Base-by-base conservation (phyloP, 306 rosid genomes). In the Lablab purpureus region DNA sequence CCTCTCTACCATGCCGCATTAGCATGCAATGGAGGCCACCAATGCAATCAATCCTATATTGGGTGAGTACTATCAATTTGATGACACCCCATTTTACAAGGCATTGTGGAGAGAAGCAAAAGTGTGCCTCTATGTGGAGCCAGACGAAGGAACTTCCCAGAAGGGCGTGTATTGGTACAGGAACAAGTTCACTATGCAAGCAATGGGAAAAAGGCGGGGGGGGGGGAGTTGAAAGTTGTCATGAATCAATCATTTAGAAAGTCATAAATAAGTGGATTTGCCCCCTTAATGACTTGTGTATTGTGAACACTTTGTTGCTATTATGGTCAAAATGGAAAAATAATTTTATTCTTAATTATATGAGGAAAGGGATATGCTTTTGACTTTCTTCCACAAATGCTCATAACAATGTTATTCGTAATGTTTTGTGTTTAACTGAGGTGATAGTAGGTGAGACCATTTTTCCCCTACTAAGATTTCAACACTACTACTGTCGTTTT, bases 101-200 rank as follows among this genome's bases (percentile, higher is more conserved):
- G 96, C 98, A n/a, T 0, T 88, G 67, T 94, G 97, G 96, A 89
- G 96, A 76, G 98, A 91, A 82, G 90, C 93, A 2, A 90, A 59
- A 77, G 96, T 91, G 88, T 94, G 96, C 40, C 65, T 87, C 22
- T 91, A 87, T 81, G 97, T 94, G 71, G 90, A 89, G 69, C 88
- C 80, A 1, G 97, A 91, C 13, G 83, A 87, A 58, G 86, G 74
- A 22, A 66, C 63, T 3, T 25, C 79, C 17, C 56, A 73, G 17
- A 86, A 87, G 46, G 97, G 94, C 10, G 89, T 94, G 19, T 94
- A 80, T 27, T 94, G 96, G 98, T 91, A 86, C 80, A 5, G 41
- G 15, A 89, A 84, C 71, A 85, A 87, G 82, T 63, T 93, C 87
- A 90, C 66, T 67, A 21, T 66, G 15, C 45, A 54, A 50, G 2